Evolutionary conservation across 1,284 basidiomycete genomes (phyloP), one percentile per base, ranked within the genome.

Genomic region (Ustilago curta): DNA sequence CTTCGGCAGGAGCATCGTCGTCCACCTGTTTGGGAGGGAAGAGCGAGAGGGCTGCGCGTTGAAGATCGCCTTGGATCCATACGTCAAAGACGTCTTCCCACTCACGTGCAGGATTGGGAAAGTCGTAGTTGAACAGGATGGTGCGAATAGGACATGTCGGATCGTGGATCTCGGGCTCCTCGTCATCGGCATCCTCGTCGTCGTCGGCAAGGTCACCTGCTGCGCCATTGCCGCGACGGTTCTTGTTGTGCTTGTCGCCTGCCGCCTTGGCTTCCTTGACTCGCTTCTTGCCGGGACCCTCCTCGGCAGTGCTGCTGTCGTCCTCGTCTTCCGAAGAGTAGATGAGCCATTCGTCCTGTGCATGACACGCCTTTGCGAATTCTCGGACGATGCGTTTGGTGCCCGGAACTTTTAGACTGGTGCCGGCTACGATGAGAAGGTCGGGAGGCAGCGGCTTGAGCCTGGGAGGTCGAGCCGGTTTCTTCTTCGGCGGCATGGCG

Each of bases 401-500:
- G 7, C 95, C 95, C 8, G 97, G 93, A 84, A 97, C 93, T 74
- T 97, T 96, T 76, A 98, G 89, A 29, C 93, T 95, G 16, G 95
- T 98, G 43, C 95, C 95, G 91, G 97, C 96, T 76, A 98, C 91
- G 79, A 98, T 91, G 44, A 98, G 88, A 86, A 97, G 88, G 82
- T 97, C 95, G 1, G 95, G 95, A 79, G 90, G 76, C 19, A 84
- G 61, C 8, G 83, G 83, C 68, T 83, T 84, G 16, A 83, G 68
- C 19, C 80, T 65, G 1, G 79, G 68, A 5, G 73, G 67, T 19
- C 75, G 69, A 2, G 42, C 19, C 0, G 50, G 32, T 19, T 57
- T 64, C 51, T 73, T 66, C 54, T 66, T 77, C 9, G 51, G 27
- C 11, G 67, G 55, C 59, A 58, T 40, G 52, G 39, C 31, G 9